These are phyloP conservation scores for Starmerella vaccinii DNA, from an alignment of 805 yeast species.

Conservation along the genomic window DNA sequence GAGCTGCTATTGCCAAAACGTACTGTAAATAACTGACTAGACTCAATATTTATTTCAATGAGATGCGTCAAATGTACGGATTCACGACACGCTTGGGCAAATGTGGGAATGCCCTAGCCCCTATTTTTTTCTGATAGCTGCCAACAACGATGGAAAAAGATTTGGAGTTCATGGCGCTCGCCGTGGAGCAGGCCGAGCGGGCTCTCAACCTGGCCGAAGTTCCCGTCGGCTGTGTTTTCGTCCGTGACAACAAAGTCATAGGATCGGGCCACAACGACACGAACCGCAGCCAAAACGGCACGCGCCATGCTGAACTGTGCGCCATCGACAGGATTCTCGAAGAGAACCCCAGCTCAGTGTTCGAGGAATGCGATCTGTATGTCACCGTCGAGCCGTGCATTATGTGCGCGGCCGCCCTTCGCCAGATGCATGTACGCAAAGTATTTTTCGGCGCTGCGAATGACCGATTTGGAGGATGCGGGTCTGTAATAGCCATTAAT, in stretches of 20 bases:
- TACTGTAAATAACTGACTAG: conserved; percentile 1
- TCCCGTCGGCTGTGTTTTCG: conserved; percentile 77
- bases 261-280: conserved; percentile 81
- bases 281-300: conserved; percentile 73
- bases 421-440: conserved; percentile 61
- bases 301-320: conserved; percentile 84
- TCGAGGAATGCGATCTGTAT: conserved; percentile 56
- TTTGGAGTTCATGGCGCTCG: conserved; percentile 31
- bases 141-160: conserved; percentile 18
- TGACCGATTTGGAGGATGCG: conserved; percentile 94
- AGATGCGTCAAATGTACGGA: no score
- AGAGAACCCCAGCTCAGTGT: conserved; percentile 28
- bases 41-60: conserved; percentile 1
- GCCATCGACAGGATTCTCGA: conserved; percentile 52
- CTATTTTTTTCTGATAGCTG: background rate
- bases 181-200: conserved; percentile 41
- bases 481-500: conserved; percentile 62
- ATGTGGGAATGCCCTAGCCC: background rate
- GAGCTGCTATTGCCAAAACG: no score
- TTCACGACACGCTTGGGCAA: no score
- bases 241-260: conserved; percentile 43
- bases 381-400: conserved; percentile 98
- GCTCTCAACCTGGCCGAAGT: conserved; percentile 65
- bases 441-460: conserved; percentile 91
- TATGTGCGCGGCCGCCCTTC: conserved; percentile 89